Evolutionary conservation across 345 rosid species (phyloP).

Genomic region (Syzygium grande): DNA sequence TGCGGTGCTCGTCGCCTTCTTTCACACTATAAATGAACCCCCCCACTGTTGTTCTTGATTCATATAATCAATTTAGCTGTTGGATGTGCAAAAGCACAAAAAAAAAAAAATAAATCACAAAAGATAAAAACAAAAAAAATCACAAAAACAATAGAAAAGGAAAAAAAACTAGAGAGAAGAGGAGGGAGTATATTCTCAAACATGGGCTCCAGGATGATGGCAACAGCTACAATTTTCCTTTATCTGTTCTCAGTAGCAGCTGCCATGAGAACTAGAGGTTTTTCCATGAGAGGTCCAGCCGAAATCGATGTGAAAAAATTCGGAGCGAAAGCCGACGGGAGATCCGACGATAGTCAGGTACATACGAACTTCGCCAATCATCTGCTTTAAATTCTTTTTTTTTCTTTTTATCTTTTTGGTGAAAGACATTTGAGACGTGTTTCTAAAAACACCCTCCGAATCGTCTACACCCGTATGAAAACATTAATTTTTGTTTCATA

Average conservation of each 20-base stretch:
- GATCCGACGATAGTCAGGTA: conserved; percentile 27
- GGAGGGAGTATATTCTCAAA: neutral
- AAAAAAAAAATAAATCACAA: neutral
- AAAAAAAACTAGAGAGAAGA: neutral
- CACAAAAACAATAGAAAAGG: neutral
- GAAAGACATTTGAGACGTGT: neutral
- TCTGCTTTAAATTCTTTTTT: neutral
- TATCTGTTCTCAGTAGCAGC: neutral
- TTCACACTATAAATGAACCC: neutral
- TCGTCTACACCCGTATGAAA: neutral
- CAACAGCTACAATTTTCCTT: neutral
- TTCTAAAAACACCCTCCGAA: neutral
- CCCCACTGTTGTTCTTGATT: neutral
- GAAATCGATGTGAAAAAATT: conserved; percentile 11
- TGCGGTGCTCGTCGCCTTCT: neutral
- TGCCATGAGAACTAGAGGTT: neutral
- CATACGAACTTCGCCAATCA: neutral
- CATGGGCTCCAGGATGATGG: conserved; percentile 1
- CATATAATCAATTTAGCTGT: neutral
- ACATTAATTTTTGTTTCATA: neutral
- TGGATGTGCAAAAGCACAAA: neutral
- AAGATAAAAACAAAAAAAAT: neutral
- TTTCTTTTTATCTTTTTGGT: neutral
- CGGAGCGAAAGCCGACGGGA: conserved; percentile 34
- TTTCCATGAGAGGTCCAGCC: neutral